Base-by-base conservation (phyloP, 352 stramenopile species). In the Pythium rhizo-oryzae region DNA sequence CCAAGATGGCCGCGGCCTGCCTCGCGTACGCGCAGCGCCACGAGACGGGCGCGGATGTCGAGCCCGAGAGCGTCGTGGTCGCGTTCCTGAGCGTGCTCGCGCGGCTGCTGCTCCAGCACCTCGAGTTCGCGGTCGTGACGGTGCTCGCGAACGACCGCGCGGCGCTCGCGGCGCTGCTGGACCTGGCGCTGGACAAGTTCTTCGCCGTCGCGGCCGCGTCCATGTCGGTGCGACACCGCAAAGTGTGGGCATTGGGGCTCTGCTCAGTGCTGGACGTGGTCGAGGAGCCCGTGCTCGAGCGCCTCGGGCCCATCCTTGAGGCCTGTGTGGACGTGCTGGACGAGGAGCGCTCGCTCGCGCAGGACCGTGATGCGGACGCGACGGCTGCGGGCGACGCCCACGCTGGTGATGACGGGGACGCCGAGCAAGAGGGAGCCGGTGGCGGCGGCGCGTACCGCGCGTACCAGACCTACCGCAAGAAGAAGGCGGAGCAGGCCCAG, bases 181-280 rank as follows among this genome's bases (percentile, higher is more conserved):
- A 93, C 50, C 56, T 80, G 18, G 84, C 93, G 80, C 71, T 96
- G 13, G 66, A 71, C 50, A 78, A 93, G 64, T 94, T 91, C 59
- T 94, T 92, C 62, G 86, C 73, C 19, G 75, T 93, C 4, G 81
- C 81, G 0, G 80, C 80, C 7, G 82, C 82, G 50, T 87, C 83
- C 18, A 68, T 94, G 67, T 79, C 78, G 0, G 33, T 87, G n/a
- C 59, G 77, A 54, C 70, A 78, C 46, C 77, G 83, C 41, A 94
- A 93, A 62, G 64, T 91, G 37, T 96, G 88, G 88, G 72, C 81
- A 1, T 15, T 91, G n/a, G 76, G 73, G 13, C 65, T 94, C 19
- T 84, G 77, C 41, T 71, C 75, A 1, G 67, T 79, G 2, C 64
- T 92, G 6, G 63, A 71, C 12, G 21, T 76, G 21, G 70, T 79